Base-by-base conservation (phyloP, 1,284 basidiomycete genomes). In the Sporisorium sorghi region DNA sequence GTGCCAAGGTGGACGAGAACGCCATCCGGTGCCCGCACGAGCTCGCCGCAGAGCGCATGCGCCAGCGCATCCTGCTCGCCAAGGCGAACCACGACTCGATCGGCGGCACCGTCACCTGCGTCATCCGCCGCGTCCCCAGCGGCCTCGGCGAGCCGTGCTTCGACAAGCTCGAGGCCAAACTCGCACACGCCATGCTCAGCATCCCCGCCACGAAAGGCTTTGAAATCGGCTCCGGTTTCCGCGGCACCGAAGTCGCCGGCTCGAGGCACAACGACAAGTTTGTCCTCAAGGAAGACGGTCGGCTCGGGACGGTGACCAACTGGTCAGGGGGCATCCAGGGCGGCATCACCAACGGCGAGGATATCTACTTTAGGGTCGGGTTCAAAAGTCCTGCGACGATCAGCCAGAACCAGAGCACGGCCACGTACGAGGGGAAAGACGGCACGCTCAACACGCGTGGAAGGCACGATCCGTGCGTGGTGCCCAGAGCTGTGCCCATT, bases 361-460 rank as follows among this genome's bases (percentile, higher is more conserved):
- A 94, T 83, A 92, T 99, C 84, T 99, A 98, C 88, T 98, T 99
- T 88, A 89, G 93, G 64, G 88, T 98, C 78, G 95, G 92, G 2
- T 99, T 99, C 90, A 99, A 99, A 87, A 93, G 93, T 42, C 97
- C 97, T 58, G 97, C 97, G 35, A 99, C 97, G 35, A 99, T 99
- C 85, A 92, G 93, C 17, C 94, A 94, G 86, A 88, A 91, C 48
- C 97, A 99, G 86, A 82, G 87, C 48, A 99, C 97, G 9, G 93
- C 92, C 5, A 91, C 92, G 85, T 99, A 99, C 86, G 91, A 95
- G 80, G 97, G 97, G 37, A 92, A 91, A 17, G 87, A 89, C 0
- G 97, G 97, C 30, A 89, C 89, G 32, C 89, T 99, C 47, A 93
- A 93, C 33, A 92, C 96, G 26, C 89, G 94, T 49, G 97, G 97